Conservation (phyloP, 2,329 filamentous ascomycete genomes). For the Nemania bipapillata region DNA sequence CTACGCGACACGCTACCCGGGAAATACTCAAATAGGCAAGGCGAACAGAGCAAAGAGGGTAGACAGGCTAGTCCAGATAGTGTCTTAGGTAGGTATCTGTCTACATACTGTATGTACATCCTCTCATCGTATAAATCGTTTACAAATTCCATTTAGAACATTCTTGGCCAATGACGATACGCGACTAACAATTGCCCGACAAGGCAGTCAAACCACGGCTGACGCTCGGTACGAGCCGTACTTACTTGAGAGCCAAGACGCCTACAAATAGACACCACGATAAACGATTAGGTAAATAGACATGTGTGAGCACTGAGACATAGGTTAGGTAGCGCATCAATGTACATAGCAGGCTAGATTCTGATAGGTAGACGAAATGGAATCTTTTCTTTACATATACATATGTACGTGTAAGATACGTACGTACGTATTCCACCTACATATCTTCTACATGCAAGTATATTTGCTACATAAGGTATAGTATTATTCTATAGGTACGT, state of each 20-base stretch:
- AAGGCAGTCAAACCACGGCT: conserved; percentile 21
- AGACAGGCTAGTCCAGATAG: too few species aligned
- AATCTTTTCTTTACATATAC: too few species aligned
- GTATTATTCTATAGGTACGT: too few species aligned
- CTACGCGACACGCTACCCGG: conserved; percentile 10
- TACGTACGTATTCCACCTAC: too few species aligned
- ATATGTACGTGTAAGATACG: too few species aligned
- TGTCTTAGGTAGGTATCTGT: too few species aligned
- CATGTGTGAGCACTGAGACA: too few species aligned
- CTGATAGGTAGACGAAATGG: too few species aligned
- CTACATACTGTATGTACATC: neutral
- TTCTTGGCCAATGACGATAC: conserved; percentile 22
- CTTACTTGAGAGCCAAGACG: conserved; percentile 21
- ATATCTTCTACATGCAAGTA: too few species aligned
- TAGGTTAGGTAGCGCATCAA: too few species aligned
- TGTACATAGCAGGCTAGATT: too few species aligned
- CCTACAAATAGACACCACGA: conserved; percentile 11
- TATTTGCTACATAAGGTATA: too few species aligned
- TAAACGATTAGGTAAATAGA: neutral
- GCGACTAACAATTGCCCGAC: conserved; percentile 22
- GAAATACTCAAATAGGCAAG: conserved; percentile 36
- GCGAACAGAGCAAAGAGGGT: conserved; percentile 21
- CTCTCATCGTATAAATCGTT: conserved; percentile 15
- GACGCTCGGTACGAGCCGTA: conserved; percentile 32
- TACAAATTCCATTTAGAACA: conserved; percentile 32